These are phyloP conservation scores for Argentina anserina DNA, from an alignment of 306 rosid species.

Conservation along the genomic window DNA sequence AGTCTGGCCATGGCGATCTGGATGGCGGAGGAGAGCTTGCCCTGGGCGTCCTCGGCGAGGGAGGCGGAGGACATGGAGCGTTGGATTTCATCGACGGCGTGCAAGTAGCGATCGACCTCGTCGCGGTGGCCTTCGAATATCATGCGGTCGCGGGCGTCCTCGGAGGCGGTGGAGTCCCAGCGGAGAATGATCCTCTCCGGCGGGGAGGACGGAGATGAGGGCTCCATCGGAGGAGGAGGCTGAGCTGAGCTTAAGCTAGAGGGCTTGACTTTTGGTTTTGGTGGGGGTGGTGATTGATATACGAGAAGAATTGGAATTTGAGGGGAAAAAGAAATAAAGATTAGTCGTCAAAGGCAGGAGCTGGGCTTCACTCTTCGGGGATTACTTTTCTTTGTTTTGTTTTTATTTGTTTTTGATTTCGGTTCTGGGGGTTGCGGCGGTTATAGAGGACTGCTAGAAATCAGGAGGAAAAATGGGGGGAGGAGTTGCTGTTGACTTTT, in stretches of 20 bases:
- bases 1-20: constrained; percentile 99
- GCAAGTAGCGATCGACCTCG: constrained; percentile 73
- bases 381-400: not conserved
- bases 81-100: constrained; percentile 92
- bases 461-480: not conserved
- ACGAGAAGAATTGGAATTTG: no score
- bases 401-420: not conserved
- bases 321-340: not conserved
- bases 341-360: not conserved
- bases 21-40: constrained; percentile 57
- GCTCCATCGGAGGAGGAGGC: constrained; percentile 11
- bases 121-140: constrained; percentile 72
- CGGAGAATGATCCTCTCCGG: constrained; percentile 71
- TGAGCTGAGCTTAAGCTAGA: not conserved
- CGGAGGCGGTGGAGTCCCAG: constrained; percentile 95
- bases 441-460: not conserved
- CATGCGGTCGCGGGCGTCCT: constrained; percentile 75
- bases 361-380: no score
- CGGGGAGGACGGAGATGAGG: constrained; percentile 21
- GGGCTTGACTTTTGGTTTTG: not conserved
- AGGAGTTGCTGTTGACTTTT: not conserved
- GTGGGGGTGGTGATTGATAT: not conserved
- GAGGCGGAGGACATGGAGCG: constrained; percentile 62
- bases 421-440: not conserved
- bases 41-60: constrained; percentile 42